These are phyloP conservation scores for Lojkania enalia DNA, from an alignment of 2,329 filamentous ascomycete species.

Conservation along the genomic window DNA sequence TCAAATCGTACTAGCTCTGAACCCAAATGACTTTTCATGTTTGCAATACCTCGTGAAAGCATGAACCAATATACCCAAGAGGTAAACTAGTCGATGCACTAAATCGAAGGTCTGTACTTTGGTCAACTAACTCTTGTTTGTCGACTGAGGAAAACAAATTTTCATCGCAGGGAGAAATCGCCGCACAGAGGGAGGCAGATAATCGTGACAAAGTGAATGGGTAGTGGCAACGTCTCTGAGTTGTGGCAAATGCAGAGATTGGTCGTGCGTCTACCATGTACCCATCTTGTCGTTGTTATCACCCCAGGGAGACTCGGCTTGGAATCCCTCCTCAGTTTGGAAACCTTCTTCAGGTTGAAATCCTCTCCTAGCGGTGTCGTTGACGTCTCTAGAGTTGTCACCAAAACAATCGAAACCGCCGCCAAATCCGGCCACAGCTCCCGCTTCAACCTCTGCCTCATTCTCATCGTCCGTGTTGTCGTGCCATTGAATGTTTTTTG, in stretches of 20 bases:
- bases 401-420: slow-evolving; percentile 12
- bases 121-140: neutral
- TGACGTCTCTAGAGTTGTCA: slow-evolving; percentile 13
- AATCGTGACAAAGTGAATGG: no score
- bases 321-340: slow-evolving; percentile 6
- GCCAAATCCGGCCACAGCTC: slow-evolving; percentile 8
- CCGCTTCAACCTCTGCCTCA: neutral
- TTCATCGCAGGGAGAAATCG: no score
- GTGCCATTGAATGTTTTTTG: slow-evolving; percentile 54
- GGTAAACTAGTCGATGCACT: neutral
- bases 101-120: neutral
- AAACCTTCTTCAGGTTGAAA: slow-evolving; percentile 7
- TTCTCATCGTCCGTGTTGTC: slow-evolving; percentile 53
- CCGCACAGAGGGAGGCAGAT: no score
- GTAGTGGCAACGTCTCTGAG: neutral
- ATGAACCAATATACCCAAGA: neutral
- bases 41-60: neutral
- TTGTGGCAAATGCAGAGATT: neutral
- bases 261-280: slow-evolving; percentile 27
- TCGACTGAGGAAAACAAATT: no score
- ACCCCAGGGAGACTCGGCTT: slow-evolving; percentile 17
- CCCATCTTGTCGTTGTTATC: slow-evolving; percentile 26
- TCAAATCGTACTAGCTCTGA: neutral
- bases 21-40: neutral
- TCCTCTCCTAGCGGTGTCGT: slow-evolving; percentile 6